Conservation (phyloP, 2,329 filamentous ascomycete species). For the Falciphora oryzae region DNA sequence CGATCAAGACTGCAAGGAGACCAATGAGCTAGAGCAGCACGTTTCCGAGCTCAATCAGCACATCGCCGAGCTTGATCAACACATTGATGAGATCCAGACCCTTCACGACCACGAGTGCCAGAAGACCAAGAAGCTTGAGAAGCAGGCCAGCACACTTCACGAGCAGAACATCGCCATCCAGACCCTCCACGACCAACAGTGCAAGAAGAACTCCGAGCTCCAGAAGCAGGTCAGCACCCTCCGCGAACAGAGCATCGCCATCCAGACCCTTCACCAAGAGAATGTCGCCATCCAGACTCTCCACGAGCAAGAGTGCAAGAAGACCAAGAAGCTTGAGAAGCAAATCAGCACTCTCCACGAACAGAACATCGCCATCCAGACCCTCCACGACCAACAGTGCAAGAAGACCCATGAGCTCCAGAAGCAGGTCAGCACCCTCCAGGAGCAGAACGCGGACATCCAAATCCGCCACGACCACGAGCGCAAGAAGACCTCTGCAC, state of each 20-base stretch:
- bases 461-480: not conserved
- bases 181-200: not conserved
- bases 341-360: constrained; percentile 1
- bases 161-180: not conserved
- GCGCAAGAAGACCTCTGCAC: not conserved
- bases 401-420: not conserved
- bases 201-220: not conserved
- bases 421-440: not conserved
- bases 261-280: not conserved
- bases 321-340: not conserved
- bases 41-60: too few species aligned
- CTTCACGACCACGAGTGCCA: not conserved
- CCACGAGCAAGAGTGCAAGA: not conserved
- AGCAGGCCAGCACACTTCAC: not conserved
- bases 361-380: not conserved
- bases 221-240: not conserved
- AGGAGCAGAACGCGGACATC: not conserved
- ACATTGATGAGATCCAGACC: too few species aligned
- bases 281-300: too few species aligned
- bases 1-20: not conserved
- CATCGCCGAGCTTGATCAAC: too few species aligned
- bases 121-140: not conserved
- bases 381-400: not conserved
- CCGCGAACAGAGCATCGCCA: not conserved
- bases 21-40: not conserved